Base-by-base conservation (phyloP, 495 filamentous ascomycete species). In the Clavariopsis aquatica region DNA sequence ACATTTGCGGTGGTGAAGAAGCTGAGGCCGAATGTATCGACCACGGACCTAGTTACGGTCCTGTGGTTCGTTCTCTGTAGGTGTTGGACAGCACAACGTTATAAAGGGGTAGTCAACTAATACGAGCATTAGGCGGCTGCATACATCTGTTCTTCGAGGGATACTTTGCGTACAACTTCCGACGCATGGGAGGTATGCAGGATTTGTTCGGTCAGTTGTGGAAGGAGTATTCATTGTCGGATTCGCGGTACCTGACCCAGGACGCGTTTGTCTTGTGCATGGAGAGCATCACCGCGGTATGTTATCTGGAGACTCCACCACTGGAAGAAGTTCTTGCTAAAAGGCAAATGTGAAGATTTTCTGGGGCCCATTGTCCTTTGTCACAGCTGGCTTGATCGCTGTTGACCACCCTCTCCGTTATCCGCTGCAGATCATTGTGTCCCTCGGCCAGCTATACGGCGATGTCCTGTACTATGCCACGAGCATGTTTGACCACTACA, bases 221-320 rank as follows among this genome's bases (percentile, higher is more conserved):
- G 91, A 95, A 94, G 70, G 91, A 95, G 72, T 95, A 95, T 78
- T 82, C 89, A 7, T 80, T 89, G 38, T 91, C 89, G 19, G 91
- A 95, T 74, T 92, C 89, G 28, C 83, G 91, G 36, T 95, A 95
- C 67, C 78, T 95, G 72, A 90, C 85, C 4, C 83, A 84, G 9
- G 87, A 96, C 69, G 81, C 85, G 0, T 89, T 95, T 72, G 90
- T 95, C 62, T 78, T 95, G 2, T 91, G 89, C 70, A 87, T 96
- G 76, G 92, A 96, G 78, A 84, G 81, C 17, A 84, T 96, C 58
- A 96, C 92, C 1, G 84, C 85, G 20, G 91, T 93, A 78, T 64
- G 85, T 79, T 31, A 38, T 29, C 38, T 57, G 12, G 34, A 49
- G 19, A 34, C 57, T 45, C 26, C 43, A 52, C n/a, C n/a, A n/a